phyloP scores from a whole-genome alignment of 1,284 basidiomycete genomes.

The Marasmius oreades region DNA sequence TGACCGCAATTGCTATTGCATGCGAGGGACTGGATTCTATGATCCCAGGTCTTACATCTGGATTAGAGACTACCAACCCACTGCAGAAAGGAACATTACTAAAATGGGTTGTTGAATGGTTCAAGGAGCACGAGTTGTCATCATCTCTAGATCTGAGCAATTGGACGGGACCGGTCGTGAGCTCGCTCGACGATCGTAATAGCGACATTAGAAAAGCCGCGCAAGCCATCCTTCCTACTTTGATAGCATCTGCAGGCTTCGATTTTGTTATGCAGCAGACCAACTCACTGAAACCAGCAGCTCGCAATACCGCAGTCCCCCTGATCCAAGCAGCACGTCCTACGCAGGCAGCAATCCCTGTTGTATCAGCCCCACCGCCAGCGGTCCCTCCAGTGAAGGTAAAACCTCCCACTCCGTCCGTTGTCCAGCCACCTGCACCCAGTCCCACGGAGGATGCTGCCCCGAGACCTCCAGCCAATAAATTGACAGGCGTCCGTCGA shows the following conservation, averaged over 20 bases:
- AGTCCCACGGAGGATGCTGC: slow-evolving; percentile 28
- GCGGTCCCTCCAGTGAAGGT: slow-evolving; percentile 13
- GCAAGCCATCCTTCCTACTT: slow-evolving; percentile 73
- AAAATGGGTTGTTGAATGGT: slow-evolving; percentile 82
- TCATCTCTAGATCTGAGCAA: slow-evolving; percentile 69
- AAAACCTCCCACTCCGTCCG: slow-evolving; percentile 12
- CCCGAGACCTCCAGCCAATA: slow-evolving; percentile 35
- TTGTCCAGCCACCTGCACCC: slow-evolving; percentile 23
- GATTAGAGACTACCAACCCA: slow-evolving; percentile 87
- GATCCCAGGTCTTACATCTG: slow-evolving; percentile 73
- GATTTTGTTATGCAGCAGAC: slow-evolving; percentile 88
- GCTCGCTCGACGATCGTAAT: slow-evolving; percentile 89
- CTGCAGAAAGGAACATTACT: slow-evolving; percentile 83
- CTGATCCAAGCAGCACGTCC: slow-evolving; percentile 80
- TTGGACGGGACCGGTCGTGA: slow-evolving; percentile 71
- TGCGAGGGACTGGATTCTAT: slow-evolving; percentile 84
- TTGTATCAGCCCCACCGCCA: slow-evolving; percentile 23
- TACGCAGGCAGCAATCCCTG: slow-evolving; percentile 22
- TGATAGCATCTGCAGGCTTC: slow-evolving; percentile 80
- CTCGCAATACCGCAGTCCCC: slow-evolving; percentile 80
- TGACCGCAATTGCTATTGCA: slow-evolving; percentile 83
- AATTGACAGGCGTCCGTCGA: slow-evolving; percentile 61
- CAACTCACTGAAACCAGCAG: slow-evolving; percentile 87
- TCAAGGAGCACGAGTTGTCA: slow-evolving; percentile 61
- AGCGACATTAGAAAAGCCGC: slow-evolving; percentile 92